Evolutionary conservation across 192 early-diverging fungal genomes (phyloP), one percentile per base, ranked within the genome.

Genomic region (Pilaira anomala): DNA sequence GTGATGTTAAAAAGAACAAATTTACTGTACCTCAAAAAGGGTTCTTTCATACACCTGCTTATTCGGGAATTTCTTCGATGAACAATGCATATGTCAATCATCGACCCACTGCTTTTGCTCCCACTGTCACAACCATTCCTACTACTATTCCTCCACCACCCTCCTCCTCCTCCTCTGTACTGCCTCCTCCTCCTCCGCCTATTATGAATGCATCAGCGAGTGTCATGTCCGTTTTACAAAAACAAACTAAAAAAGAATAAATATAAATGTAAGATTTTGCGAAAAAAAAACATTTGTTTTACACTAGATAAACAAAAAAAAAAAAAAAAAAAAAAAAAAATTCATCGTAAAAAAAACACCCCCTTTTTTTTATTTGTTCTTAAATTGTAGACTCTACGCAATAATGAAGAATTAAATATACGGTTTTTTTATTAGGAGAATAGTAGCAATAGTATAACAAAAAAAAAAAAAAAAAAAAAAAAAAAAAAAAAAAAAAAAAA

Each of bases 221-320:
- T 58, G 22, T 58, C 3, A 40, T 58, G 21, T 58, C 55, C 41
- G 39, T 39, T 22, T 41, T 58, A 24, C 55, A 58, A 30, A 58
- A 58, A 40, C 55, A 58, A 25, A 41, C 55, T 21, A 58, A 58
- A 41, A 58, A 58, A 41, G 55, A 58, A 58, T 58, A 53, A 53
- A 50, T 36, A 9, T 36, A 36, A 9, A 36, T 36, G 7, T 36
- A 36, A 36, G 33, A 36, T 36, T 36, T 9, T 9, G 33, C 6
- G 6, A 36, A 9, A 36, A 3, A 36, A 36, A 36, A 36, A 36
- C 6, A 36, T 5, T 9, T 36, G 6, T 5, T 36, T 36, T 36
- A 36, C 11, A 36, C 33, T 36, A 36, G 7, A 3, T 6, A 9
- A 36, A 36, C 33, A 36, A n/a, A n/a, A n/a, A n/a, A n/a, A n/a